Conservation (phyloP, 257 asterid genomes). For the Prunella vulgaris region DNA sequence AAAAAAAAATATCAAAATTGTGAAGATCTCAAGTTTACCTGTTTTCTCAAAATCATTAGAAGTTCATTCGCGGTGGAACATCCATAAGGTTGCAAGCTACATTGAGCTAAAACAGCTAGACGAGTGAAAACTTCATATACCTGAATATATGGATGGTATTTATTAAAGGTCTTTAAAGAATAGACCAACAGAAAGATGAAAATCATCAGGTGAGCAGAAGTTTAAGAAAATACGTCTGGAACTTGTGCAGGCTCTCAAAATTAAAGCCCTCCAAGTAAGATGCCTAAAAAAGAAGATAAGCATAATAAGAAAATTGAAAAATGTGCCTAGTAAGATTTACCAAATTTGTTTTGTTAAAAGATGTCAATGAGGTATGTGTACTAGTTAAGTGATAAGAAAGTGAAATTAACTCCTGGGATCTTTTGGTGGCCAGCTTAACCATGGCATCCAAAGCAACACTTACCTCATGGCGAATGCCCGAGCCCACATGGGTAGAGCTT, state of each 20-base stretch:
- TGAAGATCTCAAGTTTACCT: constrained; percentile 38
- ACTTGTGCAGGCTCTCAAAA: constrained; percentile 71
- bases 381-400: constrained; percentile 74
- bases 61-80: constrained; percentile 82
- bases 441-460: constrained; percentile 69
- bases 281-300: constrained; percentile 42
- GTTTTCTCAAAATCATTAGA: constrained; percentile 75
- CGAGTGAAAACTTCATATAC: constrained; percentile 74
- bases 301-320: constrained; percentile 11
- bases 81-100: constrained; percentile 52
- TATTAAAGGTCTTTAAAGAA: constrained; percentile 11
- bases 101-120: constrained; percentile 61
- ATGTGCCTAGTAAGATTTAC: not conserved
- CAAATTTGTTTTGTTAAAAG: constrained; percentile 1
- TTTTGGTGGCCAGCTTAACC: constrained; percentile 58
- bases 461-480: constrained; percentile 70
- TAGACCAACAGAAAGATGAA: constrained; percentile 2
- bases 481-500: constrained; percentile 86
- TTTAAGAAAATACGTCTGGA: constrained; percentile 10
- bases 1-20: constrained; percentile 3
- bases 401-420: constrained; percentile 63
- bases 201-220: constrained; percentile 12
- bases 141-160: constrained; percentile 40
- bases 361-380: constrained; percentile 22
- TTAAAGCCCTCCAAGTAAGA: constrained; percentile 80